Base-by-base conservation (phyloP, 352 stramenopile species). In the Globisporangium spiculum region DNA sequence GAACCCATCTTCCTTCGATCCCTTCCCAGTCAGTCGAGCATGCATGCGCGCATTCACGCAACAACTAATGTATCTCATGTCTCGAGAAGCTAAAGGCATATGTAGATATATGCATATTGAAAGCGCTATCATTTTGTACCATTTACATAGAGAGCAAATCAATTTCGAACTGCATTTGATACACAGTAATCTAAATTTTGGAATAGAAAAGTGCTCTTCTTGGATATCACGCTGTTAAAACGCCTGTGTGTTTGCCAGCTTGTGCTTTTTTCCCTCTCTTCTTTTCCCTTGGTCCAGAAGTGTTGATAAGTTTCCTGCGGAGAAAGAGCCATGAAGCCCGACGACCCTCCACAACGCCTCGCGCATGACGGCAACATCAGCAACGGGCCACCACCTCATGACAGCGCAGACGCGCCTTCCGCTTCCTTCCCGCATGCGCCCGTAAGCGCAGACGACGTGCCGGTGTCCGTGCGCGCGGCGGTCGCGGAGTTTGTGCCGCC, bases 401-500 rank as follows among this genome's bases (percentile, higher is more conserved):
- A n/a, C 41, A 50, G 4, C 6, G 44, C 18, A 6, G 44, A 52
- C 22, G 44, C 44, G 7, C 7, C 44, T 24, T 24, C 44, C 0
- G 18, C 18, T 22, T 18, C 18, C 18, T 24, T 16, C 18, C 18
- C n/a, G 24, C 41, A 66, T 8, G 56, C 57, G 3, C 48, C 46
- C 1, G 56, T 30, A 44, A 68, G 65, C 48, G 41, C 41, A 34
- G 65, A 57, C 27, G 65, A 70, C 34, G 65, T 70, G 1, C 57
- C 65, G 2, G n/a, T 52, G 30, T 34, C 27, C 9, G 69, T 74
- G 65, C 59, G 41, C 10, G 44, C 24, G 16, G 69, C 69, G 4
- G 65, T 74, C 34, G 53, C 16, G 5, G 36, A 24, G 32, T 71
- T 74, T 55, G 69, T 57, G 46, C 38, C 65, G 16, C 69, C 69